Base-by-base conservation (phyloP, 2,329 filamentous ascomycete species). In the Calonectria honghensis region DNA sequence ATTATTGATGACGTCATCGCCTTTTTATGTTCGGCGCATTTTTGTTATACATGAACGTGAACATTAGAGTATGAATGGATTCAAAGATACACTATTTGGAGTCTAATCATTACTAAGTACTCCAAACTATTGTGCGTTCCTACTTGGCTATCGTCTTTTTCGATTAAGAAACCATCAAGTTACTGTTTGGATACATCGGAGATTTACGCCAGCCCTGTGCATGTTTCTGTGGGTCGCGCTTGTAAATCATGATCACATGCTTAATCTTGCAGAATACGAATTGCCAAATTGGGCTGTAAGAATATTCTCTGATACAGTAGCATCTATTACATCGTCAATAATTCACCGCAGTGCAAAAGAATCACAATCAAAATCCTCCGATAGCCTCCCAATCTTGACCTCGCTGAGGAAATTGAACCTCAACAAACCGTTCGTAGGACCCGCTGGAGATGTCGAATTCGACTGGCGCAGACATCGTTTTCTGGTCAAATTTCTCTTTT, bases 331-430 rank as follows among this genome's bases (percentile, higher is more conserved):
- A 9, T 7, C 9, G 20, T 3, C 1, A 6, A n/a, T 6, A 7
- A 48, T 48, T 48, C 2, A 24, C 9, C 20, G 18, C 10, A n/a
- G 1, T n/a, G 7, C 7, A 48, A 48, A 48, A 24, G 2, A 48
- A 0, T 1, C 20, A 11, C 18, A 48, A 48, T n/a, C 48, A 59
- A 59, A 59, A 35, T 13, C 31, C 54, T 35, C 54, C 54, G n/a
- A 59, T 59, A 37, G 54, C 54, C 13, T 59, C 54, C 54, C 54
- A 59, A 59, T 59, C 20, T 35, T 59, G 31, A 24, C 54, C 54
- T 35, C 54, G 18, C 20, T 27, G 31, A 31, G 54, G 54, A 59
- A 59, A 59, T 24, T 59, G 54, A 18, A 59, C 54, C 31, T 59
- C 31, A 13, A 59, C 29, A 59, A 59, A 59, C 18, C 54, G 4